phyloP scores from a whole-genome alignment of 2,329 filamentous ascomycete genomes.

The Teratosphaeria nubilosa region DNA sequence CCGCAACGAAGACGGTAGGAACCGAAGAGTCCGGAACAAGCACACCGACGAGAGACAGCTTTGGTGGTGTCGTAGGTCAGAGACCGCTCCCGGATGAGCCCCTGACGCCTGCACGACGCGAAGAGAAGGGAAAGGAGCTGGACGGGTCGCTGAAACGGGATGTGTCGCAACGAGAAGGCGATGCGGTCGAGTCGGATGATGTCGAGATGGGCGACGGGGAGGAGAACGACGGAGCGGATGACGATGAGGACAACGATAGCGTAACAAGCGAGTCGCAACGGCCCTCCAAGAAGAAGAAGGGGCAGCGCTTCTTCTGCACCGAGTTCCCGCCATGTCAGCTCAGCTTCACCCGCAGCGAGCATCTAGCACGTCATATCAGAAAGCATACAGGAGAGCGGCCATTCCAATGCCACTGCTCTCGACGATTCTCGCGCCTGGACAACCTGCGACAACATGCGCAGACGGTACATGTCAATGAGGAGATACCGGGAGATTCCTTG shows the following conservation, averaged over 20 bases:
- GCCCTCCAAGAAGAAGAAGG: slow-evolving; percentile 90
- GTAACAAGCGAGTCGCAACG: slow-evolving; percentile 52
- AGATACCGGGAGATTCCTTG: slow-evolving; percentile 86
- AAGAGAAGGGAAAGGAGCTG: slow-evolving; percentile 5
- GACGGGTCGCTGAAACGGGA: slow-evolving; percentile 39
- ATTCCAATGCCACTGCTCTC: slow-evolving; percentile 90
- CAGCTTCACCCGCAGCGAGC: slow-evolving; percentile 92
- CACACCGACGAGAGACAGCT: slow-evolving; percentile 53
- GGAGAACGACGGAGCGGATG: slow-evolving; percentile 63
- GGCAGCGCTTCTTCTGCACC: slow-evolving; percentile 90
- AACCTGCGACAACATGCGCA: slow-evolving; percentile 95
- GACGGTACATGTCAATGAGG: slow-evolving; percentile 94
- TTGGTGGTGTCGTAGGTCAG: slow-evolving; percentile 38
- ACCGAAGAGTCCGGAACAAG: slow-evolving; percentile 37
- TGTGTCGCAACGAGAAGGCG: slow-evolving; percentile 50
- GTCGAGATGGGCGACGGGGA: slow-evolving; percentile 63
- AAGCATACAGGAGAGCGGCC: slow-evolving; percentile 97
- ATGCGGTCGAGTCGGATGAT: slow-evolving; percentile 35
- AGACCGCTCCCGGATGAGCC: slow-evolving; percentile 31
- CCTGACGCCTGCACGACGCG: slow-evolving; percentile 8
- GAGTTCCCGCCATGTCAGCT: slow-evolving; percentile 89
- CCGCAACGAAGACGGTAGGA: slow-evolving; percentile 25
- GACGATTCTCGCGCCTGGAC: slow-evolving; percentile 86
- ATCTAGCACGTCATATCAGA: slow-evolving; percentile 88
- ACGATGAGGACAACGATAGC: slow-evolving; percentile 42